Evolutionary conservation across 2,329 filamentous ascomycete genomes (phyloP).

Genomic region (Myrmaecium sp.): DNA sequence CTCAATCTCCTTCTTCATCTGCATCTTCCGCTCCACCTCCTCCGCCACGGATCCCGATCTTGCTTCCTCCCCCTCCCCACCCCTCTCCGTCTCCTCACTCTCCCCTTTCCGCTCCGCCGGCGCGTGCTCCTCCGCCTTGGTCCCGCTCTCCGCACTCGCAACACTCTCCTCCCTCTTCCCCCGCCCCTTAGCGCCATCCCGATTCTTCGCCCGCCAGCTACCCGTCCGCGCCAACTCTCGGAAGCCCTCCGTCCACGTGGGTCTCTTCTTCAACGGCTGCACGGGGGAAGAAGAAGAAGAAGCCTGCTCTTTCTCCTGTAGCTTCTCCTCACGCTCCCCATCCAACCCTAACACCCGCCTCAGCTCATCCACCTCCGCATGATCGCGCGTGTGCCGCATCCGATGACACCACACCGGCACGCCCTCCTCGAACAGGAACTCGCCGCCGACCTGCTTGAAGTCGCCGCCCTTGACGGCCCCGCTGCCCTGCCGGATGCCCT

Average conservation of each 20-base stretch:
- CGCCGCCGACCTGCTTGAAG: slow-evolving; percentile 54
- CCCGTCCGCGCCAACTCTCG: slow-evolving; percentile 9
- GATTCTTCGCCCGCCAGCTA: slow-evolving; percentile 3
- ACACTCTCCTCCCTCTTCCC: slow-evolving; percentile 3
- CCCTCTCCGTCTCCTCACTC: too few relatives aligned
- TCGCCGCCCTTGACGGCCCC: slow-evolving; percentile 50
- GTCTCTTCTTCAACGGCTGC: slow-evolving; percentile 14
- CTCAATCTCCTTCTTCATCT: too few relatives aligned
- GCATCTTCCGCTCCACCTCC: too few relatives aligned
- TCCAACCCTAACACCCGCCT: slow-evolving; percentile 41
- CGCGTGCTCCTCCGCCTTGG: too few relatives aligned
- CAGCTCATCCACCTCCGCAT: slow-evolving; percentile 53
- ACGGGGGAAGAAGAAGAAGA: too few relatives aligned
- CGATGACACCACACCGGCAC: slow-evolving; percentile 62
- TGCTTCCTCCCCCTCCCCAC: too few relatives aligned
- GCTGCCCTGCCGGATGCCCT: slow-evolving; percentile 41
- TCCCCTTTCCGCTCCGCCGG: too few relatives aligned
- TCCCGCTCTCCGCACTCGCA: too few relatives aligned
- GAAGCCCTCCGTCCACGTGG: slow-evolving; percentile 18
- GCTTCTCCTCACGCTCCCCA: slow-evolving; percentile 6
- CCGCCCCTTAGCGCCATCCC: neutral
- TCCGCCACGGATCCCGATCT: too few relatives aligned
- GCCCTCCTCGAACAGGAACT: slow-evolving; percentile 62
- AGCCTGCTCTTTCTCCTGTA: slow-evolving; percentile 2
- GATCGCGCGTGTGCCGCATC: slow-evolving; percentile 65